Base-by-base conservation (phyloP, 495 filamentous ascomycete genomes). In the Penicillium fimorum region DNA sequence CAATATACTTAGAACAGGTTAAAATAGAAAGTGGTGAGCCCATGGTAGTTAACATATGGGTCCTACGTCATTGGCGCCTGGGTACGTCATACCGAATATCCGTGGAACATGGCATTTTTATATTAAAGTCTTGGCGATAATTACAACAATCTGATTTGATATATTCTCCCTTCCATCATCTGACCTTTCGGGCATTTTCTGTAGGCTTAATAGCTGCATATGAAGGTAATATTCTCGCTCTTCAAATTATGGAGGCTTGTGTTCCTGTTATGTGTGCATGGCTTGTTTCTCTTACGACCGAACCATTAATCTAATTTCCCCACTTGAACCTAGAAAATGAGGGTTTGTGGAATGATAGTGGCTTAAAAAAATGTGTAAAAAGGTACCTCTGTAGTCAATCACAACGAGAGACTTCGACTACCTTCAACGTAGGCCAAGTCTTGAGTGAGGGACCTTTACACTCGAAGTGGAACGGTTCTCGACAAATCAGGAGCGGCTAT, bases 61-160 rank as follows among this genome's bases (percentile, higher is more conserved):
- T 50, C 30, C 50, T 62, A 65, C 56, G 62, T 62, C 59, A 65
- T 56, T 29, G 59, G 53, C 59, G 40, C 40, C 33, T 18, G 30
- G 37, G 37, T 38, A 65, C 62, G 62, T 65, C 62, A 65, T 65
- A 15, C 2, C n/a, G 9, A n/a, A 17, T 12, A 43, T 22, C 18
- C 41, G 22, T n/a, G n/a, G n/a, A n/a, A n/a, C n/a, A n/a, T 22
- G 43, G 43, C 45, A 30, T 10, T 47, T 46, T 20, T 47, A 47
- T 47, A 47, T 47, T 47, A 47, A 47, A 4, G 25, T 47, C 45
- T 47, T 47, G 45, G 45, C 45, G 29, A 27, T 13, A 27, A 12
- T 1, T 47, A 25, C 1, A 37, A 38, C 5, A 37, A 8, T n/a
- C n/a, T n/a, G n/a, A 37, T 35, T 15, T 5, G 33, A 15, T 5